phyloP scores from a whole-genome alignment of 1,284 basidiomycete species.

The Cystobasidiaceae sp. region DNA sequence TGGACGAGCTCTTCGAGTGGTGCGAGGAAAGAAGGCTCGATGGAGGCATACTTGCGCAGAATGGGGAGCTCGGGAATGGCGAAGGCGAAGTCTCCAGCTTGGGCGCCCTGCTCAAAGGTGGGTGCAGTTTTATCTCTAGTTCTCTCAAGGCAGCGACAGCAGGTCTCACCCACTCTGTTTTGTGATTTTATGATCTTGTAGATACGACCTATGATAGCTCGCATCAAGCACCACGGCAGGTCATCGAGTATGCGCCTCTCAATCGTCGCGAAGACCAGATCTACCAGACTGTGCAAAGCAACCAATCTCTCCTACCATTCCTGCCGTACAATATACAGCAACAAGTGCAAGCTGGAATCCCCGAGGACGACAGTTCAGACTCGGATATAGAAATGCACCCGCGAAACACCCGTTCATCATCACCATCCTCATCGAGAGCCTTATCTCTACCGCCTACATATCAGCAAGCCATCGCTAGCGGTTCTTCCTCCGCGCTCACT shows the following conservation, averaged over 20 bases:
- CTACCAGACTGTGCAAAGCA: background rate
- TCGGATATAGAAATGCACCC: background rate
- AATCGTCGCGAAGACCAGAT: conserved; percentile 2
- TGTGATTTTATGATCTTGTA: background rate
- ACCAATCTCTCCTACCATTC: conserved; percentile 8
- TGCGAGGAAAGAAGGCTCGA: conserved; percentile 10
- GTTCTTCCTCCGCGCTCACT: background rate
- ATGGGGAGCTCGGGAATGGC: background rate
- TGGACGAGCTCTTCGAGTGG: conserved; percentile 33
- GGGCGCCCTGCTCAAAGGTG: conserved; percentile 15
- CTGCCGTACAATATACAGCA: background rate
- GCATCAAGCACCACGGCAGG: background rate
- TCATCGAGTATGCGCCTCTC: conserved; percentile 2
- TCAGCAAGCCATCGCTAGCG: background rate
- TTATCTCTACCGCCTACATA: background rate
- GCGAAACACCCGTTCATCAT: conserved; percentile 2
- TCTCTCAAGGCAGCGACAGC: background rate
- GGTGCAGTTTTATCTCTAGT: background rate
- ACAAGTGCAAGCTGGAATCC: background rate
- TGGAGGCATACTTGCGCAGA: conserved; percentile 1
- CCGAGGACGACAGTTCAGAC: background rate
- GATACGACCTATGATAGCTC: background rate
- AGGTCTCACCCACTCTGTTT: background rate
- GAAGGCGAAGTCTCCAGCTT: background rate
- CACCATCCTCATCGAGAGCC: background rate